Percentiles rank a stretch among this genome's conserved stretches.
Evolutionary conservation across 768 basidiomycete species (phyloP).

Genomic region (Mycena crocata): DNA sequence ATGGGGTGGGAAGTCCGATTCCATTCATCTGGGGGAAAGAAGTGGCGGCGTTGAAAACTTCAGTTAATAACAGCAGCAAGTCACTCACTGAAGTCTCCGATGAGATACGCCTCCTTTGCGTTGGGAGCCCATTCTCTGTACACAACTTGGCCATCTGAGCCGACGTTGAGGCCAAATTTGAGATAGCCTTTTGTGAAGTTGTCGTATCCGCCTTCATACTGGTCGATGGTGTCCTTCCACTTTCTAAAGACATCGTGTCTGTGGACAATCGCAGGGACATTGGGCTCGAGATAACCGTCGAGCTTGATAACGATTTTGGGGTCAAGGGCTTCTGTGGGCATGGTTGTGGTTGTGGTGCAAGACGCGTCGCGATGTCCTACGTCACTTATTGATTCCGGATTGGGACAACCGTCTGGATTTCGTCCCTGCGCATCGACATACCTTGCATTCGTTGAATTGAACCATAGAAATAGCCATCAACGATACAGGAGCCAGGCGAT

Average conservation of each 20-base stretch:
- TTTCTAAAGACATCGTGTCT: slow-evolving; percentile 75
- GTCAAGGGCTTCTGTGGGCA: slow-evolving; percentile 63
- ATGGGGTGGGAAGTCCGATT: slow-evolving; percentile 86
- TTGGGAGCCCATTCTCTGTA: slow-evolving; percentile 99
- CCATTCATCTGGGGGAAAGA: slow-evolving; percentile 85
- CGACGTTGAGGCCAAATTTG: slow-evolving; percentile 82
- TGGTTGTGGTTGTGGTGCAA: slow-evolving; percentile 41
- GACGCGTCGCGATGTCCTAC: slow-evolving; percentile 11
- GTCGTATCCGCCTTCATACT: slow-evolving; percentile 88
- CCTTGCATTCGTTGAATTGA: too few relatives aligned
- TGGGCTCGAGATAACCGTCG: slow-evolving; percentile 82
- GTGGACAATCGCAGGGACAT: slow-evolving; percentile 74
- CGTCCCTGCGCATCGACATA: too few relatives aligned
- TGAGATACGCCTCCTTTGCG: slow-evolving; percentile 82
- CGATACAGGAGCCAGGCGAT: too few relatives aligned
- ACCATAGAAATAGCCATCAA: too few relatives aligned
- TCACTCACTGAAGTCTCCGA: slow-evolving; percentile 95
- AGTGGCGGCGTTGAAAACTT: background rate
- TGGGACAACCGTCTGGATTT: too few relatives aligned
- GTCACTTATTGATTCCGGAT: too few relatives aligned
- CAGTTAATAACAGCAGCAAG: slow-evolving; percentile 6
- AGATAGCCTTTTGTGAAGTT: slow-evolving; percentile 84
- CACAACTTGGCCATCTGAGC: slow-evolving; percentile 71
- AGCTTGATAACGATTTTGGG: slow-evolving; percentile 67
- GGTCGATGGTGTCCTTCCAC: slow-evolving; percentile 82